Conservation (phyloP, 1,284 basidiomycete genomes). For the Porogramme epimiltina region DNA sequence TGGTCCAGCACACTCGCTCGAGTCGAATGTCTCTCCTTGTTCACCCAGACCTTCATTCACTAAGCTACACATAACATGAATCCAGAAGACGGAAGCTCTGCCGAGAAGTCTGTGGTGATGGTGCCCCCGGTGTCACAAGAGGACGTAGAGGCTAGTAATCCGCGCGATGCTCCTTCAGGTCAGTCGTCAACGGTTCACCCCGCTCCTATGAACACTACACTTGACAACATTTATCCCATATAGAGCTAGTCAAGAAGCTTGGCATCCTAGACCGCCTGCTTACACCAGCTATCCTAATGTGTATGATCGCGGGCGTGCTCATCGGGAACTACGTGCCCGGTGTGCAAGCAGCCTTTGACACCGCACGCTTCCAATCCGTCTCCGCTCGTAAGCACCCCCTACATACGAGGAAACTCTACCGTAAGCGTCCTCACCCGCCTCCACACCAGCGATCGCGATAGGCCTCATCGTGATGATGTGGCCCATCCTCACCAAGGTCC, state of each 20-base stretch:
- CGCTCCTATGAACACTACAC: too few species aligned
- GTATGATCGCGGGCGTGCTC: slow-evolving; percentile 81
- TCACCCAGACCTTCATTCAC: neutral
- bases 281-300: slow-evolving; percentile 70
- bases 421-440: slow-evolving; percentile 2
- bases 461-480: slow-evolving; percentile 91
- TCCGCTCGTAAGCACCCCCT: slow-evolving; percentile 55
- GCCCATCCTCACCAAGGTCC: slow-evolving; percentile 81
- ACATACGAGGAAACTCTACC: slow-evolving; percentile 19
- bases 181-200: too few species aligned
- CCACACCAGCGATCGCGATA: slow-evolving; percentile 77
- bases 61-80: neutral
- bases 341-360: slow-evolving; percentile 56
- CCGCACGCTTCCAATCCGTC: slow-evolving; percentile 52
- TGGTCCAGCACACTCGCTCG: neutral
- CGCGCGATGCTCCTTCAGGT: neutral
- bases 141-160: too few species aligned
- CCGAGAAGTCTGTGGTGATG: neutral
- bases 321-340: slow-evolving; percentile 66
- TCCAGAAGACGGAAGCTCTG: neutral
- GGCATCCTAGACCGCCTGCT: slow-evolving; percentile 68
- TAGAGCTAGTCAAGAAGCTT: slow-evolving; percentile 46
- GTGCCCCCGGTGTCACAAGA: too few species aligned
- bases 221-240: too few species aligned
- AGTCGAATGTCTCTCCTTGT: neutral